Conservation (phyloP, 495 filamentous ascomycete species). For the Lasiosphaeria hispida region DNA sequence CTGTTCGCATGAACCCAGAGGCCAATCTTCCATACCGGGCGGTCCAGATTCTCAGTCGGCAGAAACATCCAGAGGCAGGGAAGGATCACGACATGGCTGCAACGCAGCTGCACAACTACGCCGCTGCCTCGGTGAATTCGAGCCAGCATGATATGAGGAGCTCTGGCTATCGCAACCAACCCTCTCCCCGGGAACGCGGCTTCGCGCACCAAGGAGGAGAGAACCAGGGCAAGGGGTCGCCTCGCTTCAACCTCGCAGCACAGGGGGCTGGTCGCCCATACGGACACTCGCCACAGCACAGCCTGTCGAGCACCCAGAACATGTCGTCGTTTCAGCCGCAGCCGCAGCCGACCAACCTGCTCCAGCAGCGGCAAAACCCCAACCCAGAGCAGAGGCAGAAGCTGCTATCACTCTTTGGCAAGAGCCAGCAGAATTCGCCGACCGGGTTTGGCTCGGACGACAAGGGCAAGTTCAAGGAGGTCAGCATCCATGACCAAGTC, state of each 20-base stretch:
- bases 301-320: conserved; percentile 7
- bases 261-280: conserved; percentile 26
- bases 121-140: conserved; percentile 3
- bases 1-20: conserved; percentile 38
- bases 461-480: conserved; percentile 40
- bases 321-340: conserved; percentile 19
- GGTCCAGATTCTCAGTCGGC: conserved; percentile 41
- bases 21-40: conserved; percentile 42
- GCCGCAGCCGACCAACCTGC: conserved; percentile 12
- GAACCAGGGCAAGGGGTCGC: conserved; percentile 21
- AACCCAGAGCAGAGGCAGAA: conserved; percentile 63
- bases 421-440: conserved; percentile 39
- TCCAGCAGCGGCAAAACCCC: conserved; percentile 27
- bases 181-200: conserved; percentile 23
- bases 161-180: conserved; percentile 13
- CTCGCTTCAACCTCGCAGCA: conserved; percentile 12
- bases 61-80: conserved; percentile 24
- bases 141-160: conserved; percentile 12
- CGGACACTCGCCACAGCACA: conserved; percentile 15
- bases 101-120: conserved; percentile 21
- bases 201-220: conserved; percentile 17
- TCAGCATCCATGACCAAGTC: conserved; percentile 33
- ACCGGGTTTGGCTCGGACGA: conserved; percentile 43
- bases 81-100: conserved; percentile 10
- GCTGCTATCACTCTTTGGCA: conserved; percentile 71